Evolutionary conservation across 805 yeast species (phyloP), one percentile per base, ranked within the genome.

Genomic region (Candida sonorensis): DNA sequence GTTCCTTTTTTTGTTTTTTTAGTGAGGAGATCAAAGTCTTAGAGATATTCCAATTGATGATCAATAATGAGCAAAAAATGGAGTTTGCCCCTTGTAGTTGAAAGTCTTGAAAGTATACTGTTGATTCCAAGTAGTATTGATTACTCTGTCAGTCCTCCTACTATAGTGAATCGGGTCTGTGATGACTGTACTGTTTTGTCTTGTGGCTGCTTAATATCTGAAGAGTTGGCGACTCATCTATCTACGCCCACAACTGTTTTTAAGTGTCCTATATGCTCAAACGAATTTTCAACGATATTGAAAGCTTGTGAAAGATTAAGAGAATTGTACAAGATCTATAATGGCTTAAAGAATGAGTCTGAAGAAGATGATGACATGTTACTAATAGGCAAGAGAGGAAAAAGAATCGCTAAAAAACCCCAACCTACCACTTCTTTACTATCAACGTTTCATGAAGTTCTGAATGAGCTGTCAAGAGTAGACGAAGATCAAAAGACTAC

Each of bases 191-290:
- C 57, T 2, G 49, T 60, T 19, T 40, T 64, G 3, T 41, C 61
- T 1, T 66, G 72, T 41, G 72, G 71, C 1, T 63, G 69, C 41
- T 31, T 65, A 2, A 45, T 65, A 5, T 59, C 68, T 2, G 60
- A 58, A 22, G 33, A 33, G 5, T 37, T 64, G 5, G 57, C 51
- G 1, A 36, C 34, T 3, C 41, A 43, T 14, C 31, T 60, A 9
- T 29, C 47, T 3, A 15, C 48, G 26, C 34, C 46, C 19, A 23
- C 33, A 2, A 14, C 37, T 8, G 18, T 38, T 35, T 45, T 61
- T 46, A 16, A 33, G 5, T 67, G 72, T 34, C 71, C 71, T 3
- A 33, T 52, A 1, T 67, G 72, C 38, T 42, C 40, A 4, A 29
- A 34, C 7, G 33, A 32, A 6, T 38, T 51, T 5, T 49, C 43